Evolutionary conservation across 192 early-diverging fungal species (phyloP).

Genomic region (Mortierella antarctica): DNA sequence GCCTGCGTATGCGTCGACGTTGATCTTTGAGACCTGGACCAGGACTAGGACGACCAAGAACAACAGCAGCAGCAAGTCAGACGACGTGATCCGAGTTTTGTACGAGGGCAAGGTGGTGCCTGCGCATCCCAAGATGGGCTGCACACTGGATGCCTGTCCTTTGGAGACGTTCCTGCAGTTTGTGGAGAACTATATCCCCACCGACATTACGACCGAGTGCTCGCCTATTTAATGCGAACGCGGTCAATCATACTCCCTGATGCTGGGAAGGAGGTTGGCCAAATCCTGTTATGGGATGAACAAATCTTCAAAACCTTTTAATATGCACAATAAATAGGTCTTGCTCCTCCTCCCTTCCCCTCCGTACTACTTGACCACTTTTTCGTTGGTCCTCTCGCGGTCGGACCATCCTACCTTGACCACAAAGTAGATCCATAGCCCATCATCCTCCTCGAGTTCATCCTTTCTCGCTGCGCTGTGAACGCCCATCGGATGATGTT

Average conservation of each 20-base stretch:
- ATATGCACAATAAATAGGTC: too few species aligned
- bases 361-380: not conserved
- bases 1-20: constrained; percentile 65
- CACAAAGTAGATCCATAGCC: constrained; percentile 52
- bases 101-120: constrained; percentile 62
- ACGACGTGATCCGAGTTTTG: constrained; percentile 57
- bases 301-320: too few species aligned
- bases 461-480: constrained; percentile 2
- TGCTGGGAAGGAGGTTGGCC: too few species aligned
- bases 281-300: too few species aligned
- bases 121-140: constrained; percentile 6
- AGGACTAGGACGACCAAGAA: constrained; percentile 41
- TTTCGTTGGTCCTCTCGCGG: constrained; percentile 11
- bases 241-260: too few species aligned
- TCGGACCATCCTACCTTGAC: constrained; percentile 52
- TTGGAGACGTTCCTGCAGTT: constrained; percentile 12
- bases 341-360: not conserved
- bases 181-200: constrained; percentile 19
- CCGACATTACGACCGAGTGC: constrained; percentile 10
- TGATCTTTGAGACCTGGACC: constrained; percentile 65
- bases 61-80: too few species aligned
- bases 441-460: constrained; percentile 44
- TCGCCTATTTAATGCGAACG: not conserved
- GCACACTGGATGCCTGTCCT: constrained; percentile 8
- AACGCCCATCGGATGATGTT: not conserved